Evolutionary conservation across 1,139 yeast species (phyloP), one percentile per base, ranked within the genome.

Genomic region (Debaryomyces nepalensis): DNA sequence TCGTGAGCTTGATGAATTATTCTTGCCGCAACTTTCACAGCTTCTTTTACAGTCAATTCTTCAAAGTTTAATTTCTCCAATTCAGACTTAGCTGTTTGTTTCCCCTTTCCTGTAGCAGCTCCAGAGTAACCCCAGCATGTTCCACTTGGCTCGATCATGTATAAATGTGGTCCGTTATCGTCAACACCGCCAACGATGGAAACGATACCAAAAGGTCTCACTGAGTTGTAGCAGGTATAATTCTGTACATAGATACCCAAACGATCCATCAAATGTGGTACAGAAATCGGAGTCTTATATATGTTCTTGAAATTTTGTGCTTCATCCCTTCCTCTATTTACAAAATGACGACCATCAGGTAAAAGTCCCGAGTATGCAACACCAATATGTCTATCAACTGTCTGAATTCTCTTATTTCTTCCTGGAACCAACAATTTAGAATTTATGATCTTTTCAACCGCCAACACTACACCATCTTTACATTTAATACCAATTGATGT

Each of bases 111-210:
- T 4, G 97, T 82, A 26, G 99, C 99, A 38, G 97, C 96, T 44
- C 97, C 99, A 42, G 80, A 78, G 67, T 93, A 95, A 36, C 99
- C 99, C 98, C 99, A 93, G 59, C 84, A 87, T 1, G 90, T 76
- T 47, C 99, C 99, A 64, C 96, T 87, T 51, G 99, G 99, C 64
- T 95, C 99, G 49, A 95, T 78, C 97, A 93, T 91, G 69, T 87
- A 91, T 59, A 95, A 77, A 62, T 91, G 97, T 27, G 96, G 83
- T 7, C 96, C 96, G 48, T 85, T 80, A 33, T 80, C 83, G 63
- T 91, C 98, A 38, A 88, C 82, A 49, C 99, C 99, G 36, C 97
- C 99, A 40, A 95, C 79, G 50, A 95, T 91, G 11, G 96, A 83
- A 40, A 90, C 83, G 43, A 93, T 81, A 40, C 99, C 99, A 66